phyloP scores from a whole-genome alignment of 208 protist species.

The Leishmania tropica region DNA sequence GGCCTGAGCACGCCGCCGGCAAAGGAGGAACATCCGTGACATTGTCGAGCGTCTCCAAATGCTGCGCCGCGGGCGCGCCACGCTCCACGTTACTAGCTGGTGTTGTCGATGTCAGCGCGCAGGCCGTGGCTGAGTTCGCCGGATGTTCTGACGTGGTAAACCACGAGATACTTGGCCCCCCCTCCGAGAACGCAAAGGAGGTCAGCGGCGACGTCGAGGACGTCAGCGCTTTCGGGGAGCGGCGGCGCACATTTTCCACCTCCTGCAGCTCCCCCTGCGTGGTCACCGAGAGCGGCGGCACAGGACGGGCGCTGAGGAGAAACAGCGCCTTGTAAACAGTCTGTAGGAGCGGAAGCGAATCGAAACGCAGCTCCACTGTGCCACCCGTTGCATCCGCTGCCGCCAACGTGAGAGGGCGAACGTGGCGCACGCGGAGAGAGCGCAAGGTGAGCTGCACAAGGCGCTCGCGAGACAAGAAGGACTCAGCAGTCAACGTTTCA shows the following conservation, averaged over 20 bases:
- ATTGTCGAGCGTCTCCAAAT: slow-evolving; percentile 16
- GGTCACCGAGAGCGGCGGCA: slow-evolving; percentile 19
- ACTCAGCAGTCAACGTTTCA: slow-evolving; percentile 20
- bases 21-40: slow-evolving; percentile 28
- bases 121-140: background rate
- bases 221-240: background rate
- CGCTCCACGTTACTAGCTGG: background rate
- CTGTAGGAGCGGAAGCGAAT: slow-evolving; percentile 16
- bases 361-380: slow-evolving; percentile 19
- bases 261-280: slow-evolving; percentile 15
- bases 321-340: slow-evolving; percentile 39
- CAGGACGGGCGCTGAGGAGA: slow-evolving; percentile 14
- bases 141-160: background rate
- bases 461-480: slow-evolving; percentile 18
- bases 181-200: background rate
- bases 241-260: background rate
- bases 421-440: slow-evolving; percentile 23
- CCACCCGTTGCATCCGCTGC: slow-evolving; percentile 23
- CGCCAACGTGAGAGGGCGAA: slow-evolving; percentile 17
- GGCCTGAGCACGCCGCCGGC: slow-evolving; percentile 6
- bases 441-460: slow-evolving; percentile 28
- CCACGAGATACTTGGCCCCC: background rate
- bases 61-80: background rate
- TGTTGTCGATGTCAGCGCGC: background rate
- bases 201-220: slow-evolving; percentile 3